Evolutionary conservation across 225 moss, liverwort and hornwort species (phyloP).

Genomic region (Sphagnum contortum): DNA sequence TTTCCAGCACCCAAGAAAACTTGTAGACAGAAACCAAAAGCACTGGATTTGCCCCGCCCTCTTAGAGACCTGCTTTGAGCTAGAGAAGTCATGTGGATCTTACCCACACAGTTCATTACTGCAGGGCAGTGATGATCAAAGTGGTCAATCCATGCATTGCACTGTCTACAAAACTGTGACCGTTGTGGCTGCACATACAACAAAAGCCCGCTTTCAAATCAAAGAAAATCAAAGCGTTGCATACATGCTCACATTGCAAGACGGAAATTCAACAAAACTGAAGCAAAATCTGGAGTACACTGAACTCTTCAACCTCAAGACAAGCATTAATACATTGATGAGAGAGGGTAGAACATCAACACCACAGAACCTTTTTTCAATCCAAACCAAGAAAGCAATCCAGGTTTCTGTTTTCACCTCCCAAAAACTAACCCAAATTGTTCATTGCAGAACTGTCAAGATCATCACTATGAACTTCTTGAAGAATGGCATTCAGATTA

Average conservation of each 20-base stretch:
- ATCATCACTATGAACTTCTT: too few species aligned
- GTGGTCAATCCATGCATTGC: constrained; percentile 47
- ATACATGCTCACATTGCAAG: background rate
- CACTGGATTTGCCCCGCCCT: too few species aligned
- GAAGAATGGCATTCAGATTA: too few species aligned
- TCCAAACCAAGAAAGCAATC: background rate
- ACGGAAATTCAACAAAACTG: background rate
- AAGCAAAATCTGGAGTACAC: background rate
- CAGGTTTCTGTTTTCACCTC: too few species aligned
- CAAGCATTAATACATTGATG: too few species aligned
- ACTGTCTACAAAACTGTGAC: constrained; percentile 49
- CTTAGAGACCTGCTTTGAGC: too few species aligned
- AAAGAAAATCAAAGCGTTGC: too few species aligned
- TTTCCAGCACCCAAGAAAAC: background rate
- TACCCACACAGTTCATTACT: constrained; percentile 55
- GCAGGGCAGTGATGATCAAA: constrained; percentile 64
- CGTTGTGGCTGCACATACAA: constrained; percentile 32
- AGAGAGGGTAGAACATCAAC: too few species aligned
- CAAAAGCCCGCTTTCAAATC: background rate
- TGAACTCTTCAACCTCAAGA: background rate
- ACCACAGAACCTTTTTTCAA: too few species aligned
- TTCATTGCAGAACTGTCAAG: too few species aligned
- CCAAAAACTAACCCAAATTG: too few species aligned
- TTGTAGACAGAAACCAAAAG: background rate
- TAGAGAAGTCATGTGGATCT: background rate